Conservation (phyloP, 1,139 yeast species). For the Eremothecium cymbalariae region DNA sequence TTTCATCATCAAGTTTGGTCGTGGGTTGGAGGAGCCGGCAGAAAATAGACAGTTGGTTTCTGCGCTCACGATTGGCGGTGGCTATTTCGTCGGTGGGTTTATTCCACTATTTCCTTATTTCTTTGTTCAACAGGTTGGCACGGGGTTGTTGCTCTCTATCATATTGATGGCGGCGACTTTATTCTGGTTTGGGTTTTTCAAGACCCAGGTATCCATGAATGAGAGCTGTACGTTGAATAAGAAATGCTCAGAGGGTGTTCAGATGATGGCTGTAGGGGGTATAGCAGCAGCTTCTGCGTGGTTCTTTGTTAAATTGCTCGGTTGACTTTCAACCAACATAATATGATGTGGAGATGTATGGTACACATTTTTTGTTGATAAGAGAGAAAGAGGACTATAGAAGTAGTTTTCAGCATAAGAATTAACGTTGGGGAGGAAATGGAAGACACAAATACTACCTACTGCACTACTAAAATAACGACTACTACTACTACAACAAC, state of each 20-base stretch:
- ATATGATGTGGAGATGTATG: too few species aligned
- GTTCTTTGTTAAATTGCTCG: slow-evolving; percentile 78
- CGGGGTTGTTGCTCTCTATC: slow-evolving; percentile 70
- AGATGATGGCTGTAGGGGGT: slow-evolving; percentile 91
- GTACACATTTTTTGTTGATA: too few species aligned
- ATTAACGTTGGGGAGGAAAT: too few species aligned
- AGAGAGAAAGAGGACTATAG: too few species aligned
- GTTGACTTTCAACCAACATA: too few species aligned
- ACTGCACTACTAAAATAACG: too few species aligned
- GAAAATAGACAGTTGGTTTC: slow-evolving; percentile 70
- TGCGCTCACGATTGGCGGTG: slow-evolving; percentile 67
- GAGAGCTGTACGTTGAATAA: slow-evolving; percentile 55
- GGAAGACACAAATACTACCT: too few species aligned
- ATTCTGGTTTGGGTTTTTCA: slow-evolving; percentile 78
- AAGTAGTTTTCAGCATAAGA: too few species aligned
- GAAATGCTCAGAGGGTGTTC: slow-evolving; percentile 71
- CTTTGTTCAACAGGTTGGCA: slow-evolving; percentile 62
- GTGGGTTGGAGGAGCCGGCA: slow-evolving; percentile 76
- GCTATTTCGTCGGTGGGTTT: slow-evolving; percentile 72
- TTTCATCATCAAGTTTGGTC: slow-evolving; percentile 67
- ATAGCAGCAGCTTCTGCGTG: slow-evolving; percentile 96
- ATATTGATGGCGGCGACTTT: slow-evolving; percentile 78
- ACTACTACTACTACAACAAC: too few species aligned
- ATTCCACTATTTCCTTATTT: slow-evolving; percentile 72
- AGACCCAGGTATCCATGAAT: slow-evolving; percentile 80